Evolutionary conservation across 768 basidiomycete genomes (phyloP).

Genomic region (Pulveroboletus sp.): DNA sequence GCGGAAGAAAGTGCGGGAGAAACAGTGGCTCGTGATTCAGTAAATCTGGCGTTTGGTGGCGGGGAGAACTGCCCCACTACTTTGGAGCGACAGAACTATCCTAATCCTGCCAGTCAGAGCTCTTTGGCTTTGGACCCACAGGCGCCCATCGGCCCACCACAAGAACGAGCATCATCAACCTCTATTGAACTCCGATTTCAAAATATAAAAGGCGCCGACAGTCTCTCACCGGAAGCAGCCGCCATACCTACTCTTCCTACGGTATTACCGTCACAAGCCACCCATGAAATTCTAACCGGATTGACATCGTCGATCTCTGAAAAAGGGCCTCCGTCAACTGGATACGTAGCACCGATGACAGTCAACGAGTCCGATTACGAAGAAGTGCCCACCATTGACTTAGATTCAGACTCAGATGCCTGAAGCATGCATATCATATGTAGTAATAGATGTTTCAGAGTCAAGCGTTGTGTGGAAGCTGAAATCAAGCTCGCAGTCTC

Average conservation of each 20-base stretch:
- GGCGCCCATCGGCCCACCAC: background rate
- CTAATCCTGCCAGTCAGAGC: background rate
- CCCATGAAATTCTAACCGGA: background rate
- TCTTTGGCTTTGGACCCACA: constrained; percentile 1
- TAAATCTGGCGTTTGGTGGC: constrained; percentile 35
- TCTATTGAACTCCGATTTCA: constrained; percentile 1
- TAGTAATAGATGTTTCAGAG: background rate
- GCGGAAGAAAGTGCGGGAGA: constrained; percentile 69
- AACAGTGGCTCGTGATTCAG: constrained; percentile 38
- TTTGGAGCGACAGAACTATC: constrained; percentile 1
- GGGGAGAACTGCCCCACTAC: background rate
- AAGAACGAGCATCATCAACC: background rate
- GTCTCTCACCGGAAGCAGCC: background rate
- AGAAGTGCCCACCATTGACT: constrained; percentile 74
- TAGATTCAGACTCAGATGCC: constrained; percentile 75
- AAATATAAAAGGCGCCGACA: background rate
- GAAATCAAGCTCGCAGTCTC: constrained; percentile 13
- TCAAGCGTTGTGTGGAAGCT: background rate
- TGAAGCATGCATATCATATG: constrained; percentile 3
- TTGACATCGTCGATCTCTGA: background rate
- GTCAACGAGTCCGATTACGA: constrained; percentile 59
- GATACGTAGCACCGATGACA: constrained; percentile 8
- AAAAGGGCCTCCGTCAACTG: constrained; percentile 3
- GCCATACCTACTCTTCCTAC: background rate
- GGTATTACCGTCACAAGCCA: background rate